Evolutionary conservation across 2,329 filamentous ascomycete genomes (phyloP).

Genomic region (Delphinella strobiligena): DNA sequence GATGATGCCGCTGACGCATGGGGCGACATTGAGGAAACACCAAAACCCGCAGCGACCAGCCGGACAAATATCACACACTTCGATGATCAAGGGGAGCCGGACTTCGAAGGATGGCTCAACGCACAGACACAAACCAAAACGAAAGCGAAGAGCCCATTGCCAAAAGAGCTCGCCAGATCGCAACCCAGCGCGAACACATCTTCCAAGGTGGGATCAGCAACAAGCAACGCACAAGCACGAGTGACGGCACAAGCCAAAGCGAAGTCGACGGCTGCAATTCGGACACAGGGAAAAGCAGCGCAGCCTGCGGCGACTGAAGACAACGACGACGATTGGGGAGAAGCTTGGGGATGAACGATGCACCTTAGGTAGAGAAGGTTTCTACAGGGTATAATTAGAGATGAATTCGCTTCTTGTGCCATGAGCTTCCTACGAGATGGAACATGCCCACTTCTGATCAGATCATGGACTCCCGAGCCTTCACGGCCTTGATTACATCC

Average conservation of each 20-base stretch:
- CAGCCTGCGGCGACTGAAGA: constrained; percentile 21
- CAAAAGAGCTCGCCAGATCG: constrained; percentile 69
- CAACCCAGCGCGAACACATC: constrained; percentile 14
- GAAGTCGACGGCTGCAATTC: constrained; percentile 18
- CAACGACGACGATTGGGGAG: constrained; percentile 30
- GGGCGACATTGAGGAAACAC: constrained; percentile 35
- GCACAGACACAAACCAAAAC: constrained; percentile 71
- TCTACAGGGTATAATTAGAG: too few species aligned
- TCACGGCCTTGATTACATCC: too few species aligned
- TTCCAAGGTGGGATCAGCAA: background rate
- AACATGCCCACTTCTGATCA: too few species aligned
- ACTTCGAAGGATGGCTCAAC: constrained; percentile 91
- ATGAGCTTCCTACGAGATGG: too few species aligned
- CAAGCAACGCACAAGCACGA: background rate
- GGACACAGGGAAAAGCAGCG: constrained; percentile 17
- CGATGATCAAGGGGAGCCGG: constrained; percentile 78
- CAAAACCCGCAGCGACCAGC: constrained; percentile 17
- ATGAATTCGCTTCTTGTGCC: too few species aligned
- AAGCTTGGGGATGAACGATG: constrained; percentile 22
- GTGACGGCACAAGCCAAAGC: constrained; percentile 11
- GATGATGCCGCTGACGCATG: constrained; percentile 44
- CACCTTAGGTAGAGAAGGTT: too few species aligned
- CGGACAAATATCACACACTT: constrained; percentile 37
- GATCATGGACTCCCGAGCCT: too few species aligned
- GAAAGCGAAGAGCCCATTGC: constrained; percentile 51